Conservation (phyloP, 805 yeast species). For the Wickerhamiella slavikovae region DNA sequence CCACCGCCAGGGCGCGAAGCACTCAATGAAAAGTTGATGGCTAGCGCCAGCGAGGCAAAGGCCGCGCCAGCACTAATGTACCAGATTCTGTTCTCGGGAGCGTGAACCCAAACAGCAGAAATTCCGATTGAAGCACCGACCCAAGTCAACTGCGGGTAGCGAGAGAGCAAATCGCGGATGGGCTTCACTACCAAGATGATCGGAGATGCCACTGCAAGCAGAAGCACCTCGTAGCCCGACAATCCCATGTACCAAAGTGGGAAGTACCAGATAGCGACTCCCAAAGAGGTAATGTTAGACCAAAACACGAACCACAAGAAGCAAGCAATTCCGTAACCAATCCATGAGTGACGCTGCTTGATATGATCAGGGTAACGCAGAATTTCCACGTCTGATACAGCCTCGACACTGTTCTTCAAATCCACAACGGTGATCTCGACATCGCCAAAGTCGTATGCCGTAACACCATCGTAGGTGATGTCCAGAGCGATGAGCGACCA, state of each 20-base stretch:
- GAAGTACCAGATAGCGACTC: slow-evolving; percentile 86
- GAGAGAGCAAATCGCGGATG: slow-evolving; percentile 21
- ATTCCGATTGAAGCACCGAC: slow-evolving; percentile 40
- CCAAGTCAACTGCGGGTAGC: slow-evolving; percentile 34
- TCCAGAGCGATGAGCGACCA: slow-evolving; percentile 80
- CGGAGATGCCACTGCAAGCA: slow-evolving; percentile 37
- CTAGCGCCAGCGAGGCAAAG: slow-evolving; percentile 39
- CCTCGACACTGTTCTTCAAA: slow-evolving; percentile 10
- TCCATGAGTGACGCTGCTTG: slow-evolving; percentile 12
- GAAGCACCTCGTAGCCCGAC: slow-evolving; percentile 73
- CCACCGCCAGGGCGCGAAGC: slow-evolving; percentile 15
- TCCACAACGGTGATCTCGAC: slow-evolving; percentile 28
- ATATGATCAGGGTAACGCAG: slow-evolving; percentile 8
- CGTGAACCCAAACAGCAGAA: slow-evolving; percentile 48
- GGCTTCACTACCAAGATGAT: slow-evolving; percentile 29
- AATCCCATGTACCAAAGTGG: slow-evolving; percentile 98
- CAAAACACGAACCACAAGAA: slow-evolving; percentile 64
- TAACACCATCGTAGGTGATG: slow-evolving; percentile 65
- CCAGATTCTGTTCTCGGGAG: slow-evolving; percentile 52
- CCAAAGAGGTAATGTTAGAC: slow-evolving; percentile 64
- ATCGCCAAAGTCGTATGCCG: slow-evolving; percentile 45
- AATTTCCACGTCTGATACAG: slow-evolving; percentile 6
- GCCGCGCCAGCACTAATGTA: slow-evolving; percentile 45
- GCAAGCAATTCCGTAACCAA: slow-evolving; percentile 17
- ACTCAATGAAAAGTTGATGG: slow-evolving; percentile 28